Percentiles rank a stretch among this genome's conserved stretches.
Conservation (phyloP, 805 yeast species). For the Jamesozyma hellenica region DNA sequence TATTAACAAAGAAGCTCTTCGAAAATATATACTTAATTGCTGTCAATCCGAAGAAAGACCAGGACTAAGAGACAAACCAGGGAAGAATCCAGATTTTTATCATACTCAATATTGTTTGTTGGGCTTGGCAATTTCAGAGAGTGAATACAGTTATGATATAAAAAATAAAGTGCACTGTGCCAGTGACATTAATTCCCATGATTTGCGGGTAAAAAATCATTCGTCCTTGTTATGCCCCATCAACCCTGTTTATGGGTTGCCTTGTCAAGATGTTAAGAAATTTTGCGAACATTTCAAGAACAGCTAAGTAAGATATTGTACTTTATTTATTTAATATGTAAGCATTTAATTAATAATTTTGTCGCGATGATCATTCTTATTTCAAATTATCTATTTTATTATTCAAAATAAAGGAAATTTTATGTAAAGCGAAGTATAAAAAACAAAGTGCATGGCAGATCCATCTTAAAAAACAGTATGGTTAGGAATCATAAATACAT, state of each 20-base stretch:
- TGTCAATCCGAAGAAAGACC: slow-evolving; percentile 55
- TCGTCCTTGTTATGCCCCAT: slow-evolving; percentile 22
- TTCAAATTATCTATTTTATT: no score
- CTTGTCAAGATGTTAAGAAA: slow-evolving; percentile 33
- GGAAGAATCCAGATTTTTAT: slow-evolving; percentile 68
- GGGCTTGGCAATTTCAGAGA: slow-evolving; percentile 43
- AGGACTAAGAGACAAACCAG: slow-evolving; percentile 87
- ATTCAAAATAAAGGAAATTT: no score
- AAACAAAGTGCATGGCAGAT: no score
- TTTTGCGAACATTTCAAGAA: slow-evolving; percentile 19
- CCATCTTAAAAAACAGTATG: no score
- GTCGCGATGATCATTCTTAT: no score
- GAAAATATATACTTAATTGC: slow-evolving; percentile 60
- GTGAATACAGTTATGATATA: slow-evolving; percentile 4
- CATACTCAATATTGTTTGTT: slow-evolving; percentile 79
- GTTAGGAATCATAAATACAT: no score
- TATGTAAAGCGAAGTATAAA: no score
- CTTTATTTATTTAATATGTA: no score
- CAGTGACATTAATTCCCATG: neutral
- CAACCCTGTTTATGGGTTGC: slow-evolving; percentile 54
- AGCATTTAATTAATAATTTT: no score
- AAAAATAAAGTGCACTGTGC: slow-evolving; percentile 1
- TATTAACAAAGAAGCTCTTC: slow-evolving; percentile 48
- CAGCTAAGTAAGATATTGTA: neutral
- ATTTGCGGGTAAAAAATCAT: neutral